Conservation (phyloP, 2,329 filamentous ascomycete species). For the Diaporthe longicolla region DNA sequence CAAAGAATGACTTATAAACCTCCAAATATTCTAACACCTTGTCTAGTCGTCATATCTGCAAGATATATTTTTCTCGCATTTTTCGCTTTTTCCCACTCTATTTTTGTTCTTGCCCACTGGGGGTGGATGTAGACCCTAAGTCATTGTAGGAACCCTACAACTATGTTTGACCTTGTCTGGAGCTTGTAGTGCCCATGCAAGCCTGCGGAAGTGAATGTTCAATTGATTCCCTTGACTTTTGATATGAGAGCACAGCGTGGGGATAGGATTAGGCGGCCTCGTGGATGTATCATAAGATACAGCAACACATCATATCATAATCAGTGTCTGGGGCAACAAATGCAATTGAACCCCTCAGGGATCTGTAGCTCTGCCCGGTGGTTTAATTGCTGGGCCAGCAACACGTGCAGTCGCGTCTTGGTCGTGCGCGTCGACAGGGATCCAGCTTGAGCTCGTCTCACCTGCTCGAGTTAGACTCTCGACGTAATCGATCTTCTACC, state of each 20-base stretch:
- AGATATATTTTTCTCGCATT: background rate
- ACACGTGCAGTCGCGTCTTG: constrained; percentile 27
- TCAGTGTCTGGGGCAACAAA: background rate
- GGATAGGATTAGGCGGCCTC: background rate
- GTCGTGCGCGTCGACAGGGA: constrained; percentile 30
- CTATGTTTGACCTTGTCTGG: no score
- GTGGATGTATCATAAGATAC: no score
- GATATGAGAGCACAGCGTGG: background rate
- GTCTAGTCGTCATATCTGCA: background rate
- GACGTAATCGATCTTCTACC: constrained; percentile 5
- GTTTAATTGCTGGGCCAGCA: constrained; percentile 1
- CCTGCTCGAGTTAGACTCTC: constrained; percentile 14
- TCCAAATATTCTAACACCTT: background rate
- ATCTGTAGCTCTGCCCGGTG: background rate
- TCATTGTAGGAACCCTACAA: background rate
- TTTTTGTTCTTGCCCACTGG: no score
- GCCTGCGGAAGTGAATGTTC: background rate
- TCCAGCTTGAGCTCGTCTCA: constrained; percentile 24
- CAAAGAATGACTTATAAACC: accelerated
- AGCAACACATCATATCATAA: background rate
- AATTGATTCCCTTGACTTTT: background rate
- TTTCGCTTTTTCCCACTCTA: no score
- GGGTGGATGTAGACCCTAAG: background rate
- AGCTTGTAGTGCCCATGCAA: background rate
- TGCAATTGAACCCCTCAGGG: no score